phyloP scores from a whole-genome alignment of 441 rosid species.

The Rhodomyrtus psidioides region DNA sequence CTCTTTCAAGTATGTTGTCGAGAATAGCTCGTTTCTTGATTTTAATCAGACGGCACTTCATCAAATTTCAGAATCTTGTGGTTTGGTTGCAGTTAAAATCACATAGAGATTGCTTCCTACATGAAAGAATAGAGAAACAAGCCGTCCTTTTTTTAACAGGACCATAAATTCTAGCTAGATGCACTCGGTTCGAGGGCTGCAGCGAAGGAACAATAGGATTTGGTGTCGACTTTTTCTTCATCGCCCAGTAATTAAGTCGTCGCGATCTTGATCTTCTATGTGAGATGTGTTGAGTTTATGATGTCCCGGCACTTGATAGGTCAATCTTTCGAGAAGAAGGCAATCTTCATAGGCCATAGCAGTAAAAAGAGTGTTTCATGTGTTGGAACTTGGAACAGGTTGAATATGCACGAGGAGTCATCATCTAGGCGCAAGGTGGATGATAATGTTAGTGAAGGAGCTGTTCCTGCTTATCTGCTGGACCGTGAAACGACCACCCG shows the following conservation, averaged over 20 bases:
- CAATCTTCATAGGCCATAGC: background rate
- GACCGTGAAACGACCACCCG: conserved; percentile 83
- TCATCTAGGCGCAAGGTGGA: conserved; percentile 76
- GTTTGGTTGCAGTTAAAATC: background rate
- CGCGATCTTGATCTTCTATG: background rate
- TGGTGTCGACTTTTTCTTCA: background rate
- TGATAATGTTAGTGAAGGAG: conserved; percentile 82
- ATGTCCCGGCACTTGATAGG: background rate
- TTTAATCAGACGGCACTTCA: background rate
- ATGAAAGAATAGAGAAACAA: background rate
- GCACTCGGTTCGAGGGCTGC: no score
- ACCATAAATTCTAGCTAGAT: background rate
- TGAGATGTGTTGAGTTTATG: background rate
- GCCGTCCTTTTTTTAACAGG: background rate
- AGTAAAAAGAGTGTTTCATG: background rate
- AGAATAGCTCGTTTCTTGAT: background rate
- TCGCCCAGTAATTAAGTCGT: background rate
- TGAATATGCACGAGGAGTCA: conserved; percentile 88
- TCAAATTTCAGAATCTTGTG: background rate
- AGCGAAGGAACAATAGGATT: background rate
- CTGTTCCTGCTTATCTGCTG: conserved; percentile 86
- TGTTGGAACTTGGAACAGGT: conserved; percentile 25
- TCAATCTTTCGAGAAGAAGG: background rate
- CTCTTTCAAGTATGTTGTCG: background rate
- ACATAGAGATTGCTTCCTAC: background rate